Evolutionary conservation across 352 stramenopile species (phyloP).

Genomic region (Plasmopara halstedii): DNA sequence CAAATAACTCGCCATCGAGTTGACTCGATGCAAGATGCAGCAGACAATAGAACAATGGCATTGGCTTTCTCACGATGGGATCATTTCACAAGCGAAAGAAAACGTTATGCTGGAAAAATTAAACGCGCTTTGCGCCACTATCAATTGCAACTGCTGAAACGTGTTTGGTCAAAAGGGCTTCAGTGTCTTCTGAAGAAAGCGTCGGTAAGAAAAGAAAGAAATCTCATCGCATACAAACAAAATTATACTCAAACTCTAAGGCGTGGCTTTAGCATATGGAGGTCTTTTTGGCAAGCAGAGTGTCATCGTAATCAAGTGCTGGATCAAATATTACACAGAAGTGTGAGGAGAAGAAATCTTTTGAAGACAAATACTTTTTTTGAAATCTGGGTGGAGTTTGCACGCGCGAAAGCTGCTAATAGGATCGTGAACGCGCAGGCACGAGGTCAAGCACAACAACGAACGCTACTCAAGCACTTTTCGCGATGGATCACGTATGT

Average conservation of each 20-base stretch:
- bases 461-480: slow-evolving; percentile 18
- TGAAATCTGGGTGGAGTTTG: slow-evolving; percentile 16
- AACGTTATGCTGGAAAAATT: slow-evolving; percentile 9
- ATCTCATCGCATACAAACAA: slow-evolving; percentile 1
- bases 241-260: slow-evolving; percentile 1
- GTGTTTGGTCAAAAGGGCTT: slow-evolving; percentile 20
- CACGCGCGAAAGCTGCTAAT: slow-evolving; percentile 13
- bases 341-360: background rate
- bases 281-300: slow-evolving; percentile 7
- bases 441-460: slow-evolving; percentile 19
- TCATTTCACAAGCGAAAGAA: slow-evolving; percentile 14
- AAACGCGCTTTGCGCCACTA: slow-evolving; percentile 8
- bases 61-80: slow-evolving; percentile 17
- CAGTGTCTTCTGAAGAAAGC: slow-evolving; percentile 4
- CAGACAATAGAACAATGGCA: slow-evolving; percentile 2
- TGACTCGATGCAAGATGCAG: slow-evolving; percentile 12
- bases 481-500: slow-evolving; percentile 25
- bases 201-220: slow-evolving; percentile 6
- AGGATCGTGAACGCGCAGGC: slow-evolving; percentile 28
- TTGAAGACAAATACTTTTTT: slow-evolving; percentile 3
- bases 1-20: slow-evolving; percentile 7
- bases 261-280: slow-evolving; percentile 14
- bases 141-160: slow-evolving; percentile 13
- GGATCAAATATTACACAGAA: slow-evolving; percentile 3
- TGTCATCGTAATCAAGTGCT: slow-evolving; percentile 2